Evolutionary conservation across 2,329 filamentous ascomycete genomes (phyloP), one percentile per base, ranked within the genome.

Genomic region (Penicillium corylophilum): DNA sequence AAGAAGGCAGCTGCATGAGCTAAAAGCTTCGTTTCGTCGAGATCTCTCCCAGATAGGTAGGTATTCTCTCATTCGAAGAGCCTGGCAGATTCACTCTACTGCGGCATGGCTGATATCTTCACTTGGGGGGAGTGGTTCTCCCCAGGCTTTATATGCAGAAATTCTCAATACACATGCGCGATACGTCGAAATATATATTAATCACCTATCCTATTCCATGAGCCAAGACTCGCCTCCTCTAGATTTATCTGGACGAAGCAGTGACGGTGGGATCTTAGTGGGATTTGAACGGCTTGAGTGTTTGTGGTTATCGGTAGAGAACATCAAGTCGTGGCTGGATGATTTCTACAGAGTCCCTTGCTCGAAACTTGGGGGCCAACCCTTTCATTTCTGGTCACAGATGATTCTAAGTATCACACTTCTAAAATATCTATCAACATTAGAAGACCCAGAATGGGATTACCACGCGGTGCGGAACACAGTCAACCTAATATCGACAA

Each of bases 391-490:
- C 40, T 74, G 70, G 71, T 66, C 67, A 0, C 69, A 75, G 41
- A 64, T 75, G 42, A 62, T 71, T 23, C 64, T 64, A 5, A 68
- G 58, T 29, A 43, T 72, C n/a, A 68, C 65, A 2, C 55, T 72
- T 1, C 57, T 76, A 38, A 70, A 73, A 43, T 62, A 71, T 20
- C 61, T 76, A 7, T 68, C 68, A 0, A 70, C 64, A 4, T 65
- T 74, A 5, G 53, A 64, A 15, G 69, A 75, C 48, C 71, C 69
- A 15, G 67, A 64, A 3, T 75, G 72, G 72, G 68, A 75, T 53
- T 60, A 61, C 16, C 57, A 66, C n/a, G 66, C 65, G 18, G 69
- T 71, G 38, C 66, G 64, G 15, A 62, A 67, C 26, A 64, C 54
- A 3, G 60, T 74, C 1, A 51, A 68, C 46, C 53, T 75, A 2